These are phyloP conservation scores for Penicillium macrosclerotiorum DNA, from an alignment of 495 filamentous ascomycete species.

Conservation along the genomic window DNA sequence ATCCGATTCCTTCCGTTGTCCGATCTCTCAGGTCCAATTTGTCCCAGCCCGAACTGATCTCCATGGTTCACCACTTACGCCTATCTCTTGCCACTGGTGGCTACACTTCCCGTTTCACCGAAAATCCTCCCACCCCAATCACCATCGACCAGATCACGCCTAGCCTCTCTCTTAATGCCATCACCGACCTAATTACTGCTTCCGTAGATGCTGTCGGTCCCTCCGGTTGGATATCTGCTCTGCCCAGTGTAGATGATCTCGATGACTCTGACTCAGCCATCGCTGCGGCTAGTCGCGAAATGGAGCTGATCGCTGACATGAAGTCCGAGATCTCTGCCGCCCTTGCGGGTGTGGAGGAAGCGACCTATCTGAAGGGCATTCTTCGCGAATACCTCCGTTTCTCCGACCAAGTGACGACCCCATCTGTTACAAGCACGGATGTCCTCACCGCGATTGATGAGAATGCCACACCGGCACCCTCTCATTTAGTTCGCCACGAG, in stretches of 20 bases:
- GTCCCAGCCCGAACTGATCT: constrained; percentile 64
- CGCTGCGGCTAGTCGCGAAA: constrained; percentile 53
- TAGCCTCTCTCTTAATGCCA: constrained; percentile 50
- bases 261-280: constrained; percentile 44
- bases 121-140: constrained; percentile 43
- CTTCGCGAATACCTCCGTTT: constrained; percentile 70
- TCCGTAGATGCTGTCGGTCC: constrained; percentile 83
- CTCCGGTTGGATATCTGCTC: constrained; percentile 72
- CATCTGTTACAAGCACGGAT: constrained; percentile 8
- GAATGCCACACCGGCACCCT: constrained; percentile 8
- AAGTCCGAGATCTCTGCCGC: constrained; percentile 72
- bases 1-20: constrained; percentile 55
- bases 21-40: constrained; percentile 63
- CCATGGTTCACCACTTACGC: constrained; percentile 71
- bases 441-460: constrained; percentile 12
- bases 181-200: constrained; percentile 66
- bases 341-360: constrained; percentile 73
- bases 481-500: constrained; percentile 34
- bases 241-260: constrained; percentile 19
- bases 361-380: constrained; percentile 63
- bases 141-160: constrained; percentile 52
- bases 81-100: constrained; percentile 56
- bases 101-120: constrained; percentile 43
- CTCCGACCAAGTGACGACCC: constrained; percentile 42
- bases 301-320: constrained; percentile 62